Evolutionary conservation across 1,139 yeast genomes (phyloP), one percentile per base, ranked within the genome.

Genomic region (Geotrichum reessii): DNA sequence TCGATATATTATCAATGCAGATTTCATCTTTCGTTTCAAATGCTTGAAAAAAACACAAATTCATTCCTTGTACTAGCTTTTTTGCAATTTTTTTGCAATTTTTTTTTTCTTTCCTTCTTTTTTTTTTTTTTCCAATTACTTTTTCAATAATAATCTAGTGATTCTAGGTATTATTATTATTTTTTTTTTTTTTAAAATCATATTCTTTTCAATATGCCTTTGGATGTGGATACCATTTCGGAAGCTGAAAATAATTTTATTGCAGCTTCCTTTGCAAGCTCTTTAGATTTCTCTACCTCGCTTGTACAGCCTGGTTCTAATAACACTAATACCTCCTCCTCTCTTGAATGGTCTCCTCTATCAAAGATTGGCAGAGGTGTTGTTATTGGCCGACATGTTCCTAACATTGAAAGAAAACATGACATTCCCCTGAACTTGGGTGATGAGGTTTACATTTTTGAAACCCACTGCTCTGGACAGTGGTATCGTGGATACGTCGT

Each of bases 401-500:
- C 67, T 21, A 53, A 61, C 24, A 52, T 56, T 22, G 42, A 25
- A 21, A 47, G 56, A 25, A 50, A 46, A 37, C 55, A 55, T 48
- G 59, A 52, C 33, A 42, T 61, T 12, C 50, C 62, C 66, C 72
- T 89, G 57, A 85, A 84, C 67, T 86, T 89, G 22, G 97, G 96
- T 42, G 95, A 90, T 69, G 88, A 86, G 63, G 83, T 88, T 33
- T 88, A 81, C 70, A 76, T 88, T 37, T 87, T 89, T 67, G 96
- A 90, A 71, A 77, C 84, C 37, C 81, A 81, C 63, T 76, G 76
- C 50, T 62, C 70, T 53, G 77, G 78, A 14, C 80, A 81, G 62
- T 89, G 96, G 96, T 91, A 85, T 42, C 79, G 96, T 67, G 96
- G 92, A 21, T 88, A 89, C 70, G 78, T 82, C 6, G 76, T 71